Conservation (phyloP, 257 asterid genomes). For the Agastache rugosa region DNA sequence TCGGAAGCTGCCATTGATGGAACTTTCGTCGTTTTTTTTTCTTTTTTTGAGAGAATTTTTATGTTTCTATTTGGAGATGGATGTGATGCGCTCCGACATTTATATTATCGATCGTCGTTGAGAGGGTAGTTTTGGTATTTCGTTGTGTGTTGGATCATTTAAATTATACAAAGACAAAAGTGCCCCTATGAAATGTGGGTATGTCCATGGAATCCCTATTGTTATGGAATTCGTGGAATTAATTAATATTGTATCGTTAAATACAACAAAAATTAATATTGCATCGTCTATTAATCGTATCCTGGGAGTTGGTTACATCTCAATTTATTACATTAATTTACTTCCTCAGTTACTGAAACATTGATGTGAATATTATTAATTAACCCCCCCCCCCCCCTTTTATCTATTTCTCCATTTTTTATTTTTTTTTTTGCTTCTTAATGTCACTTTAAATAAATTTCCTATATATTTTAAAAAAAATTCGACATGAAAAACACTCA, state of each 20-base stretch:
- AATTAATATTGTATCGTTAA: not conserved
- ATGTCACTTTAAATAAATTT: not conserved
- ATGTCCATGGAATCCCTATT: constrained; percentile 35
- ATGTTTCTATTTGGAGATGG: constrained; percentile 15
- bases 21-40: not conserved
- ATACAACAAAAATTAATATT: constrained; percentile 4
- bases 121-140: constrained; percentile 43
- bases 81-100: constrained; percentile 24
- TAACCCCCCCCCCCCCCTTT: too few species aligned
- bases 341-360: constrained; percentile 27
- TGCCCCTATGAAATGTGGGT: constrained; percentile 31
- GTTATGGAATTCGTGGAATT: not conserved
- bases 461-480: too few species aligned
- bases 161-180: constrained; percentile 29
- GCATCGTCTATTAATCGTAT: not conserved
- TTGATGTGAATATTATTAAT: not conserved
- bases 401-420: too few species aligned
- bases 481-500: not conserved
- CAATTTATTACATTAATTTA: constrained; percentile 19
- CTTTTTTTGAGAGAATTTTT: not conserved
- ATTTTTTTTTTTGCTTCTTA: not conserved
- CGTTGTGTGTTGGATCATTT: not conserved
- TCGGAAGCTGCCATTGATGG: constrained; percentile 62
- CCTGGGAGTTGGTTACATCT: not conserved
- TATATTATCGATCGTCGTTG: constrained; percentile 34